These are phyloP conservation scores for Citrus maxima DNA, from an alignment of 345 rosid species.

Conservation along the genomic window DNA sequence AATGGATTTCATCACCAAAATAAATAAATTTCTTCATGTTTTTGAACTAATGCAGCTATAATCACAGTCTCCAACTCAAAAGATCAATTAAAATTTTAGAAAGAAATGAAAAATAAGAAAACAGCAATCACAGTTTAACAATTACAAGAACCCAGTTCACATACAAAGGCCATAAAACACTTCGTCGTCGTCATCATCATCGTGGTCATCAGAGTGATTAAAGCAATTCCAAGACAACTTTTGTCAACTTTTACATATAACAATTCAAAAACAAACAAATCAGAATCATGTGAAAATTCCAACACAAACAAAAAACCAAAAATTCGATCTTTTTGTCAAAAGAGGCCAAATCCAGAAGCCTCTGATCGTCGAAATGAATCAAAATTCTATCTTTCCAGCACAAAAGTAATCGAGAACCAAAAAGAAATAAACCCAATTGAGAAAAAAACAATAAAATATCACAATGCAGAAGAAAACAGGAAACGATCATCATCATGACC, in stretches of 20 bases:
- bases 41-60: background rate
- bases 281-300: conserved; percentile 12
- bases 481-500: background rate
- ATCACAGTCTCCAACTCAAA: background rate
- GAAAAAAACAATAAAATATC: conserved; percentile 9
- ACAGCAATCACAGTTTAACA: background rate
- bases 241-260: conserved; percentile 17
- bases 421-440: conserved; percentile 20
- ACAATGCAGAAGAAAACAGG: conserved; percentile 11
- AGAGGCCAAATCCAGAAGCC: conserved; percentile 18
- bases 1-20: conserved; percentile 1
- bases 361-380: conserved; percentile 18
- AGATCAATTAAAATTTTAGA: too few relatives aligned
- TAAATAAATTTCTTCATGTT: background rate
- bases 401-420: conserved; percentile 17
- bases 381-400: conserved; percentile 19
- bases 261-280: conserved; percentile 2
- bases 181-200: conserved; percentile 6
- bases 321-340: conserved; percentile 10
- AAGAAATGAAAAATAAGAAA: background rate
- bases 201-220: conserved; percentile 19
- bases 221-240: conserved; percentile 8
- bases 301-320: background rate
- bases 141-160: conserved; percentile 11
- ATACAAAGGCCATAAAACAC: background rate